A percentile compares a stretch with the other conserved stretches of the same genome.
Conservation (phyloP, 1,139 yeast genomes). For the Pichia sp. region DNA sequence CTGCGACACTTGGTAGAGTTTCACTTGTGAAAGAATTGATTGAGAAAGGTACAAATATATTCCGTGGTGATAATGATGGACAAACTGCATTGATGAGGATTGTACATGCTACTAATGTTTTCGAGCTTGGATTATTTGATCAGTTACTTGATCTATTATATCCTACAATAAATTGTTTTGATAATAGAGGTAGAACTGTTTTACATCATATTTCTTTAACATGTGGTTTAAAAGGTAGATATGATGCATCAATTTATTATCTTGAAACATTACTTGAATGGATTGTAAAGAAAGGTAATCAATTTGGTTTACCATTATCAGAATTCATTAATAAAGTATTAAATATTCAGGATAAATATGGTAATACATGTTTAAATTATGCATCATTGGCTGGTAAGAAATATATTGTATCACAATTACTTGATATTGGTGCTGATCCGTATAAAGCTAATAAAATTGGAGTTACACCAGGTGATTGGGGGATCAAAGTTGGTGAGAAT, state of each 20-base stretch:
- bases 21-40: constrained; percentile 68
- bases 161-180: constrained; percentile 70
- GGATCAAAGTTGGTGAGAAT: constrained; percentile 32
- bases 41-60: constrained; percentile 56
- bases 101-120: constrained; percentile 81
- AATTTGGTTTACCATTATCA: constrained; percentile 44
- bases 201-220: constrained; percentile 84
- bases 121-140: constrained; percentile 68
- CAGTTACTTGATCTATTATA: constrained; percentile 63
- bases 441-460: constrained; percentile 76
- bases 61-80: constrained; percentile 74
- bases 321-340: constrained; percentile 60
- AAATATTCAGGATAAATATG: constrained; percentile 73
- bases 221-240: constrained; percentile 64
- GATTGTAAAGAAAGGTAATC: constrained; percentile 52
- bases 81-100: constrained; percentile 88
- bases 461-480: constrained; percentile 79
- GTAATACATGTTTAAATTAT: constrained; percentile 82
- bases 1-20: constrained; percentile 81
- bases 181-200: constrained; percentile 75
- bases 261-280: constrained; percentile 72
- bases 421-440: constrained; percentile 84
- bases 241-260: constrained; percentile 69
- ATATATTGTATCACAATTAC: constrained; percentile 69
- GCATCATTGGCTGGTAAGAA: constrained; percentile 85